These are phyloP conservation scores for Nicotiana benthamiana DNA, from an alignment of 257 asterid genomes.

Conservation along the genomic window DNA sequence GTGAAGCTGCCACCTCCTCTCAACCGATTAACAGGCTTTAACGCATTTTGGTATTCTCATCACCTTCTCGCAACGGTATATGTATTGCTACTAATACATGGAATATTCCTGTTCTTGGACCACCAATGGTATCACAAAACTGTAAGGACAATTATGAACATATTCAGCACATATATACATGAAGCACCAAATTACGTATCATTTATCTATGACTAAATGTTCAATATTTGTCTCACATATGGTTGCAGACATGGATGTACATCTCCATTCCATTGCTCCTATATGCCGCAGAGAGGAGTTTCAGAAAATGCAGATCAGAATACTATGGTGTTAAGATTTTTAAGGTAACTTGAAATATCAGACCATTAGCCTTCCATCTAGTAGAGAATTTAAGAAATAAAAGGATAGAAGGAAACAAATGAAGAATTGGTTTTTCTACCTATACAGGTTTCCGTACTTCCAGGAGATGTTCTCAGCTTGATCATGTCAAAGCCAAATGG, in stretches of 20 bases:
- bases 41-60: constrained; percentile 95
- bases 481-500: constrained; percentile 77
- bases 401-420: background rate
- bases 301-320: constrained; percentile 72
- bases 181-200: background rate
- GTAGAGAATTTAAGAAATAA: background rate
- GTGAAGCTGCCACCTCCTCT: constrained; percentile 63
- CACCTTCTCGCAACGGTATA: constrained; percentile 78
- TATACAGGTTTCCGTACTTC: constrained; percentile 80
- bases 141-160: constrained; percentile 28
- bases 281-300: constrained; percentile 70
- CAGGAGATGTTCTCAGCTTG: constrained; percentile 89
- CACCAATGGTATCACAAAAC: constrained; percentile 71
- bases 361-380: background rate
- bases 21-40: constrained; percentile 72
- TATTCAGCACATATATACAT: background rate
- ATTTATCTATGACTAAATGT: background rate
- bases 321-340: constrained; percentile 64
- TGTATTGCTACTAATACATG: constrained; percentile 57
- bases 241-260: constrained; percentile 86
- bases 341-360: constrained; percentile 41
- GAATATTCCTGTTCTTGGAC: constrained; percentile 61
- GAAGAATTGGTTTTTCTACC: constrained; percentile 1
- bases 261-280: constrained; percentile 61
- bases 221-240: background rate